phyloP scores from a whole-genome alignment of 805 yeast species.

The Spathaspora boniae region DNA sequence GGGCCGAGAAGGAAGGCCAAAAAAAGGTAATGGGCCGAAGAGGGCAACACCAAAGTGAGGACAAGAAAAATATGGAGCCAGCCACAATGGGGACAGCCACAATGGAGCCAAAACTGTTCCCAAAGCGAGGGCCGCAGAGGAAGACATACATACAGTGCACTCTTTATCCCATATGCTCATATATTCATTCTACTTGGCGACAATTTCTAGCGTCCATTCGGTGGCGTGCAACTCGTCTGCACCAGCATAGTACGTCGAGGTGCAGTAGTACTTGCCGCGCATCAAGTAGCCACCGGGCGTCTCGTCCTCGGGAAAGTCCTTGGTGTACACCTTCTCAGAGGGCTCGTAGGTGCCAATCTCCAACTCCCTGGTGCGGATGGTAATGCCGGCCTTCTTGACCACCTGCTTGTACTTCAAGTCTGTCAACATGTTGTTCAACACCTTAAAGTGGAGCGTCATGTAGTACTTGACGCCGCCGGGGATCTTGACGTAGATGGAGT shows the following conservation, averaged over 20 bases:
- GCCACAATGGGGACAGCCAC: no score
- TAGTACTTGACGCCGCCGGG: constrained; percentile 36
- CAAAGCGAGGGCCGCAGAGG: no score
- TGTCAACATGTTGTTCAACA: constrained; percentile 23
- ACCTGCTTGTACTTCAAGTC: constrained; percentile 33
- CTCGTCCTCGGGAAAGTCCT: constrained; percentile 29
- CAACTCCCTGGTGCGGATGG: constrained; percentile 25
- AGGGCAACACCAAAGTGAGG: no score
- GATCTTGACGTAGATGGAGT: constrained; percentile 25
- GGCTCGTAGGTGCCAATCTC: constrained; percentile 34
- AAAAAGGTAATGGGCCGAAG: no score
- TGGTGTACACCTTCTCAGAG: constrained; percentile 28
- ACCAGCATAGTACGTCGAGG: constrained; percentile 31
- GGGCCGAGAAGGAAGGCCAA: no score
- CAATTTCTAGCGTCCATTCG: constrained; percentile 36
- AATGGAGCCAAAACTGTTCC: no score
- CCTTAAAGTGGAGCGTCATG: constrained; percentile 31
- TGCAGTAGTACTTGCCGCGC: constrained; percentile 31
- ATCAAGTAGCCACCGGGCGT: constrained; percentile 39
- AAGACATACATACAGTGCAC: no score
- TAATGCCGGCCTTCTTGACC: constrained; percentile 33
- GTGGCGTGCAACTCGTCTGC: constrained; percentile 24
- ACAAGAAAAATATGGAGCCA: no score
- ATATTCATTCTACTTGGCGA: constrained; percentile 7
- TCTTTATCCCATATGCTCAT: not conserved